Evolutionary conservation across 805 yeast genomes (phyloP).

Genomic region (Tetrapisispora arboricola): DNA sequence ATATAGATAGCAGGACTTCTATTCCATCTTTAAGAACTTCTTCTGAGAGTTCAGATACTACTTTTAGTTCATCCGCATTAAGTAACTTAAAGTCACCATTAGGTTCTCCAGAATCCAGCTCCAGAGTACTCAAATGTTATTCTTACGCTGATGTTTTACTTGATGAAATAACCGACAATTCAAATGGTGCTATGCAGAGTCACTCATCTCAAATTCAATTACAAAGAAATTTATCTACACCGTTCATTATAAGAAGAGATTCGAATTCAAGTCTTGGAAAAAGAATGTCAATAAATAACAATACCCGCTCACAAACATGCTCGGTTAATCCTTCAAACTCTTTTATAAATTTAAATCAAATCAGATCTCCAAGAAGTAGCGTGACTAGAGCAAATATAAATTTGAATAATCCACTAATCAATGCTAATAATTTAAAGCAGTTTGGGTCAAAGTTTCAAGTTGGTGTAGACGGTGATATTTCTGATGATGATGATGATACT

Average conservation of each 20-base stretch:
- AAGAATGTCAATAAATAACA: conserved; percentile 7
- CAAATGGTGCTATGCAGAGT: background rate
- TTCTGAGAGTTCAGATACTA: background rate
- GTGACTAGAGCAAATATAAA: conserved; percentile 1
- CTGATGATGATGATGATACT: background rate
- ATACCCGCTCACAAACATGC: conserved; percentile 14
- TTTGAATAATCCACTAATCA: conserved; percentile 2
- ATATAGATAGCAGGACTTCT: background rate
- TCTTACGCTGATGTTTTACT: conserved; percentile 74
- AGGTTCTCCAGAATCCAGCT: background rate
- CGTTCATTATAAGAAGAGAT: conserved; percentile 10
- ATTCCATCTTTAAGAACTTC: background rate
- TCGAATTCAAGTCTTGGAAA: conserved; percentile 6
- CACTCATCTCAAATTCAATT: conserved; percentile 6
- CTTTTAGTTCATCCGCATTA: background rate
- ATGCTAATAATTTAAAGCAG: background rate
- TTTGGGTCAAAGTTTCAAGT: background rate
- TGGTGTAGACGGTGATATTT: background rate
- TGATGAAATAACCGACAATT: conserved; percentile 34
- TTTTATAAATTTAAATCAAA: background rate
- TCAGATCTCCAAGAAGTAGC: conserved; percentile 2
- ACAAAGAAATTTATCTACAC: conserved; percentile 14
- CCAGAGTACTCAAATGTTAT: conserved; percentile 35
- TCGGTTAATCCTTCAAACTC: conserved; percentile 5
- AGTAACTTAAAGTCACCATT: background rate